Conservation (phyloP, 108 stramenopile genomes). For the Phaeodactylum tricornutum region DNA sequence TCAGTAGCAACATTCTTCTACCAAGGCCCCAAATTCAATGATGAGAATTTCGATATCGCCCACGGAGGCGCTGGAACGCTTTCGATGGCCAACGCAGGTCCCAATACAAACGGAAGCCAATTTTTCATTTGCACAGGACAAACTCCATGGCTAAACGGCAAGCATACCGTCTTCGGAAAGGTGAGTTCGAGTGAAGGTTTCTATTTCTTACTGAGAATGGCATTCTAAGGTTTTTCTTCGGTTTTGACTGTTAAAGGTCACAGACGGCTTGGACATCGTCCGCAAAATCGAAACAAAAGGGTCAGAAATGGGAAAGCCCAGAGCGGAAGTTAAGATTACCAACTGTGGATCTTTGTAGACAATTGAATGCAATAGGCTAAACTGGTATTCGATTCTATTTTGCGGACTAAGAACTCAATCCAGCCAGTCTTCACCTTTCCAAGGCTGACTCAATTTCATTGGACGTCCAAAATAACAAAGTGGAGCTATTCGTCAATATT, state of each 20-base stretch:
- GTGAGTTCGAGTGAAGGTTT: not conserved
- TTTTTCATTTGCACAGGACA: constrained; percentile 96
- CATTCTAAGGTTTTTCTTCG: constrained; percentile 84
- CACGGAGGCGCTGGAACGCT: constrained; percentile 59
- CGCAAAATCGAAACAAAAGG: constrained; percentile 77
- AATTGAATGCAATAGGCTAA: too few relatives aligned
- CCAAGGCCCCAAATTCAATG: constrained; percentile 76
- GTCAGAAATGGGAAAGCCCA: constrained; percentile 42
- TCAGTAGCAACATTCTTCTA: too few relatives aligned
- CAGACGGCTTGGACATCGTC: constrained; percentile 87
- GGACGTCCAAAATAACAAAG: too few relatives aligned
- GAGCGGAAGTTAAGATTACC: constrained; percentile 53
- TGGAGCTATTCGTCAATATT: too few relatives aligned
- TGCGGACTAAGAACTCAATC: too few relatives aligned
- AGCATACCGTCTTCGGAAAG: too few relatives aligned
- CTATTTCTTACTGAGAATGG: not conserved
- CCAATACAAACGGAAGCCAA: constrained; percentile 91
- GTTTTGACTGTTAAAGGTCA: too few relatives aligned
- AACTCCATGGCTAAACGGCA: constrained; percentile 95
- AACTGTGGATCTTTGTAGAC: constrained; percentile 64
- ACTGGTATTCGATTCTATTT: too few relatives aligned
- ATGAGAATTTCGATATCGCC: constrained; percentile 80
- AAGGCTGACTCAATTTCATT: too few relatives aligned
- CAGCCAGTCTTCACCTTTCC: too few relatives aligned
- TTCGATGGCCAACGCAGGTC: constrained; percentile 67